These are phyloP conservation scores for Parmales sp. DNA, from an alignment of 108 stramenopile genomes.

Conservation along the genomic window DNA sequence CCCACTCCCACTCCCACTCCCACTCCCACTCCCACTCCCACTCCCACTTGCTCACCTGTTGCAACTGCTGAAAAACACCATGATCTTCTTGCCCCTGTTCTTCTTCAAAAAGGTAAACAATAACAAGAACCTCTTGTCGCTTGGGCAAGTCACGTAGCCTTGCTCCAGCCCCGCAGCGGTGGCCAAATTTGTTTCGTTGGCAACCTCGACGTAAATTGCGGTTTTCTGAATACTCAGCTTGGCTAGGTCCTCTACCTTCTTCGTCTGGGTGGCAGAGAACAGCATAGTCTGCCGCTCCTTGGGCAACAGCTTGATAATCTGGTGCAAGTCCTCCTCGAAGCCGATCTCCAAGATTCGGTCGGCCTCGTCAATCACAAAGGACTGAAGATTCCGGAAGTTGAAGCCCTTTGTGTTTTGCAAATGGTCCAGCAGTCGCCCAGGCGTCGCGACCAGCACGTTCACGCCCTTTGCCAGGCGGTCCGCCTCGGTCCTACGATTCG, in stretches of 20 bases:
- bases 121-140: slow-evolving; percentile 87
- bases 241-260: slow-evolving; percentile 94
- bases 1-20: too few species aligned
- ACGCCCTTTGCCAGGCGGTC: slow-evolving; percentile 84
- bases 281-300: slow-evolving; percentile 96
- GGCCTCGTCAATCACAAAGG: slow-evolving; percentile 97
- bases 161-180: slow-evolving; percentile 92
- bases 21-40: too few species aligned
- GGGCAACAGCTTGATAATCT: slow-evolving; percentile 88
- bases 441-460: slow-evolving; percentile 91
- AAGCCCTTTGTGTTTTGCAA: slow-evolving; percentile 95
- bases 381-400: slow-evolving; percentile 68
- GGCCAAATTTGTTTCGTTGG: slow-evolving; percentile 67
- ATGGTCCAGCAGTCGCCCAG: slow-evolving; percentile 94
- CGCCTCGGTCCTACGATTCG: slow-evolving; percentile 90
- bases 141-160: slow-evolving; percentile 92
- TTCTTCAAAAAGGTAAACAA: slow-evolving; percentile 96
- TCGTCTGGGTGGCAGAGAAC: slow-evolving; percentile 96
- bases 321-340: slow-evolving; percentile 96
- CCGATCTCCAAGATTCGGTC: slow-evolving; percentile 90
- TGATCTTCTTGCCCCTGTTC: slow-evolving; percentile 98
- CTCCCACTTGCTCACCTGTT: too few species aligned
- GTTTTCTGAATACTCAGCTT: slow-evolving; percentile 78
- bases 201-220: slow-evolving; percentile 89
- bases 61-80: slow-evolving; percentile 98